Base-by-base conservation (phyloP, 2,329 filamentous ascomycete genomes). In the Hypomyces perniciosus region DNA sequence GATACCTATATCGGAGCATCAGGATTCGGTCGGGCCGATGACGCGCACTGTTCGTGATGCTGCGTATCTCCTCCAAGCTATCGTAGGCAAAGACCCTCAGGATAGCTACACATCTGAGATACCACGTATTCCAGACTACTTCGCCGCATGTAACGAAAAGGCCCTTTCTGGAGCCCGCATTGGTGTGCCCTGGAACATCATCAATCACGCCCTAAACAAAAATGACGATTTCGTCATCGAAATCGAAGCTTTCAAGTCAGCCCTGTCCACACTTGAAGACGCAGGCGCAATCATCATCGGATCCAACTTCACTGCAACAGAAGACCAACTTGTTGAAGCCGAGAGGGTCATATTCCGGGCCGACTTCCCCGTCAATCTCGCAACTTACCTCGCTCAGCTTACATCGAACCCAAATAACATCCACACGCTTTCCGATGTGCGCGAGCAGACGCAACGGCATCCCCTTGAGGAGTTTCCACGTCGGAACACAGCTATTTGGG, bases 1-100 rank as follows among this genome's bases (percentile, higher is more conserved):
- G 1, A 79, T 87, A n/a, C 83, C 84, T 1, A 80, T 87, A 5
- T 79, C 75, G 10, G 65, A 74, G 37, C 77, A 81, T 57, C 80
- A 84, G 57, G 85, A 88, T 58, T 81, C 77, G 0, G 72, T 87
- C 1, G 84, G 84, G 1, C 72, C 76, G 0, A 81, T 88, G 63
- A 80, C 77, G 0, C 74, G 78, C 39, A 85, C 77, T 0, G 78
- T 88, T 2, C 73, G 74, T 12, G 85, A 88, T 60, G 83, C 83
- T 0, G 78, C 78, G 0, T 78, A 80, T 55, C 72, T 76, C 1
- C 71, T 87, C 0, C 73, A 82, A 54, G 78, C 75, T 2, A 85
- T 88, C 44, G 79, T 79, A n/a, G 83, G 84, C 0, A 58, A 73
- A 6, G 83, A 86, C 55, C 13, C 61, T 0, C 66, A 72, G 1